Evolutionary conservation across 1,284 basidiomycete species (phyloP).

Genomic region (Trichosporon asahii): DNA sequence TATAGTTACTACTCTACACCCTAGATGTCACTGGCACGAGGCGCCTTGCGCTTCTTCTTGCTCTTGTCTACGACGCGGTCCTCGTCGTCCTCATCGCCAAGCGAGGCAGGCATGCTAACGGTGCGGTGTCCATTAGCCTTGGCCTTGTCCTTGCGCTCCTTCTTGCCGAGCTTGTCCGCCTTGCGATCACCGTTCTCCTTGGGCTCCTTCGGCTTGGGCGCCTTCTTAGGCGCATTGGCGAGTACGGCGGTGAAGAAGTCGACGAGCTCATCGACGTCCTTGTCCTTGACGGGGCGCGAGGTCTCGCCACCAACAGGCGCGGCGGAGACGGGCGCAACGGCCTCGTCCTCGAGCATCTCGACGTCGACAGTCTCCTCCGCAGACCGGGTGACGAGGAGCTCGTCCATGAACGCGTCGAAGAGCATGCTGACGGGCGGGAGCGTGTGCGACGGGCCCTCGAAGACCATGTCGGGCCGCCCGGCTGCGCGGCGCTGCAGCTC

Average conservation of each 20-base stretch:
- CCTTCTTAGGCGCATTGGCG: conserved; percentile 10
- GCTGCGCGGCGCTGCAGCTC: conserved; percentile 29
- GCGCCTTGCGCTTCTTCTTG: conserved; percentile 27
- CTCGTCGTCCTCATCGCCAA: not conserved
- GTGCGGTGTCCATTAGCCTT: conserved; percentile 11
- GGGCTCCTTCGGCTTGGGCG: not conserved
- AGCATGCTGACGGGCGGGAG: conserved; percentile 71
- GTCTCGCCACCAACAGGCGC: conserved; percentile 10
- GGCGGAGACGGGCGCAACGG: not conserved
- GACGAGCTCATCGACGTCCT: conserved; percentile 22
- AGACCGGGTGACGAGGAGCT: conserved; percentile 56
- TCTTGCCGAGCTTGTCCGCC: conserved; percentile 16
- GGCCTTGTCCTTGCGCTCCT: conserved; percentile 20
- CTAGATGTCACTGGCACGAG: conserved; percentile 20
- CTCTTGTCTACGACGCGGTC: conserved; percentile 4
- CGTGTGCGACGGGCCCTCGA: conserved; percentile 73
- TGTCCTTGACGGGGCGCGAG: conserved; percentile 20
- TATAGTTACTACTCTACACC: conserved; percentile 4
- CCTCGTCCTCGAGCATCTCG: conserved; percentile 7
- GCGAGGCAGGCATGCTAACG: not conserved
- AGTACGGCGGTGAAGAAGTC: conserved; percentile 20
- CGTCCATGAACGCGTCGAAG: conserved; percentile 68
- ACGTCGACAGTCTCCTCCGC: conserved; percentile 11
- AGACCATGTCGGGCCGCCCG: conserved; percentile 54
- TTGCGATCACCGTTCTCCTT: conserved; percentile 3